These are phyloP conservation scores for Goffeauzyma gilvescens DNA, from an alignment of 768 basidiomycete species.

Conservation along the genomic window DNA sequence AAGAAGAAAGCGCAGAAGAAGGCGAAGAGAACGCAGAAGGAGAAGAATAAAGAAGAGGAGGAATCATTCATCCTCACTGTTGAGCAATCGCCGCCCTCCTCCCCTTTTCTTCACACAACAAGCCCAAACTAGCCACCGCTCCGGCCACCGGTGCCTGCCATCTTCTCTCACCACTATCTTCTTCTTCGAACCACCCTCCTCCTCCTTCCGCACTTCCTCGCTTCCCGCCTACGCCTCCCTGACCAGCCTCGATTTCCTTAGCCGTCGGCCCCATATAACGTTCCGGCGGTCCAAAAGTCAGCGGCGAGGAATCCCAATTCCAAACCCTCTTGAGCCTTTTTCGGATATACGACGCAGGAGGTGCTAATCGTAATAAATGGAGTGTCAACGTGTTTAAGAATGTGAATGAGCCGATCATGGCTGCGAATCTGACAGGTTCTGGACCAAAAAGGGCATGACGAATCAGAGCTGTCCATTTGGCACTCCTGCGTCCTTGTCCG, in stretches of 20 bases:
- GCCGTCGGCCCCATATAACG: conserved; percentile 1
- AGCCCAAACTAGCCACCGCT: conserved; percentile 26
- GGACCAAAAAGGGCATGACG: conserved; percentile 64
- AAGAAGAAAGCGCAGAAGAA: neutral
- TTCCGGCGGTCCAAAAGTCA: conserved; percentile 28
- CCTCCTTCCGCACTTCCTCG: conserved; percentile 20
- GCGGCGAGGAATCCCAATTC: conserved; percentile 5
- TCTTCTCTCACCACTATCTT: conserved; percentile 19
- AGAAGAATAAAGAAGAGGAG: too few species aligned
- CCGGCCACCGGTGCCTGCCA: conserved; percentile 32
- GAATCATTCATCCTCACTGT: conserved; percentile 21
- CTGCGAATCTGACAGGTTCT: conserved; percentile 66
- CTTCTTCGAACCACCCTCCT: conserved; percentile 10
- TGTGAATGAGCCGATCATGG: conserved; percentile 54
- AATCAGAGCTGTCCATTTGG: conserved; percentile 47
- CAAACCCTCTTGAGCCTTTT: conserved; percentile 10
- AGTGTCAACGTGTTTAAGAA: conserved; percentile 30
- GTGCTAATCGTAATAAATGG: conserved; percentile 26
- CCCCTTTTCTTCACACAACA: conserved; percentile 24
- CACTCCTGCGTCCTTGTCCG: conserved; percentile 36
- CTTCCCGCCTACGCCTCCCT: too few species aligned
- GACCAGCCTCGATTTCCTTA: too few species aligned
- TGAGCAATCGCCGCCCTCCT: conserved; percentile 27
- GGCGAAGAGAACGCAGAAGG: neutral
- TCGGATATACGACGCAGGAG: conserved; percentile 23